Percentiles rank a stretch among this genome's conserved stretches.
phyloP scores from a whole-genome alignment of 2,329 filamentous ascomycete species.

The Penicillium corylophilum region DNA sequence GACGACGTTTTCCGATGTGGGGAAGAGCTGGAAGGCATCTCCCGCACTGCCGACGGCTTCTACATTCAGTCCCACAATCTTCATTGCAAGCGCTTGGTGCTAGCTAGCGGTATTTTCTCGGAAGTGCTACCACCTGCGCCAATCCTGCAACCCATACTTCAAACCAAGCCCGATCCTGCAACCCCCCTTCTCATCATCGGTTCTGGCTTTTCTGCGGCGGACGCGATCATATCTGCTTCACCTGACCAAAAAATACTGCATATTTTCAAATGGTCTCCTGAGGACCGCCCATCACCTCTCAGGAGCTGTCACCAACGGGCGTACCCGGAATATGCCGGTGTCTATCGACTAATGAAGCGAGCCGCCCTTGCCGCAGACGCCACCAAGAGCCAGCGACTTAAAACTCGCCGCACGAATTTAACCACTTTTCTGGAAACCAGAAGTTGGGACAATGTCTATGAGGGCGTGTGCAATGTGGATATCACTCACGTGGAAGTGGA shows the following conservation, averaged over 20 bases:
- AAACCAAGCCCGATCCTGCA: constrained; percentile 26
- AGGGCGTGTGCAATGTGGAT: constrained; percentile 56
- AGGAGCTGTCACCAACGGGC: constrained; percentile 60
- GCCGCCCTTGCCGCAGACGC: constrained; percentile 35
- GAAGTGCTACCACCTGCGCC: constrained; percentile 53
- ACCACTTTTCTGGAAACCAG: constrained; percentile 49
- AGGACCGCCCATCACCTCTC: constrained; percentile 56
- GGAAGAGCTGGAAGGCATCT: constrained; percentile 45
- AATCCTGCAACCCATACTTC: constrained; percentile 48
- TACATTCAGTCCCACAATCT: constrained; percentile 53
- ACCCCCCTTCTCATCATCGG: constrained; percentile 57
- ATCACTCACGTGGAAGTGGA: constrained; percentile 41
- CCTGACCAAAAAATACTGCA: constrained; percentile 52
- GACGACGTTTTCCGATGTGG: constrained; percentile 47
- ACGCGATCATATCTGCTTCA: constrained; percentile 56
- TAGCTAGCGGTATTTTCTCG: constrained; percentile 61
- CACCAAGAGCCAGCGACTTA: constrained; percentile 23
- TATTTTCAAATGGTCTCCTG: constrained; percentile 60
- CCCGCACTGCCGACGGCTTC: constrained; percentile 49
- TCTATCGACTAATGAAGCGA: constrained; percentile 61
- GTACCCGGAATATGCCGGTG: constrained; percentile 61
- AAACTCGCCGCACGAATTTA: constrained; percentile 37
- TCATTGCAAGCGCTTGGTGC: constrained; percentile 55
- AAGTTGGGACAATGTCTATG: constrained; percentile 53
- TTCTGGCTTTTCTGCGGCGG: constrained; percentile 62